Evolutionary conservation across 306 rosid species (phyloP), one percentile per base, ranked within the genome.

Genomic region (Sindora glabra): DNA sequence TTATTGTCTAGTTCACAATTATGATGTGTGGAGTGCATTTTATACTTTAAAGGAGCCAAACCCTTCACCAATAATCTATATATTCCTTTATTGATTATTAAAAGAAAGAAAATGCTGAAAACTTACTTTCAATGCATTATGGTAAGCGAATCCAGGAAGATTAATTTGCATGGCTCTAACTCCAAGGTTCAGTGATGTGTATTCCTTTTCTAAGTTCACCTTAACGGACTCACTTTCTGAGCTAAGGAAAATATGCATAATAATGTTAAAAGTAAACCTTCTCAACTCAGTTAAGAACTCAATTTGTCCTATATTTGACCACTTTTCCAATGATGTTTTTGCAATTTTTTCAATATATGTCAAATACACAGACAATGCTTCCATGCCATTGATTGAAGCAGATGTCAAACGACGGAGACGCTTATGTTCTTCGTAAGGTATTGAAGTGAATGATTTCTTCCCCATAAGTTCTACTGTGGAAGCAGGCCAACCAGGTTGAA

Each of bases 121-220:
- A 22, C 29, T 57, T 60, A 83, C 98, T 92, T 85, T 85, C 41
- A 77, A 75, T 10, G 98, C 95, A 25, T 66, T 91, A 62, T 85
- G 68, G 66, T 83, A 91, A 4, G 96, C 96, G 23, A 91, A 91
- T 55, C 98, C 98, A 3, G 98, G 98, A 71, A 91, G 12, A 50
- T 88, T 83, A 21, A 91, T 83, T 2, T 79, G 62, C 98, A 91
- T 83, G 57, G 98, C 89, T 70, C 98, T 81, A 37, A 91, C 80
- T 40, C 96, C 98, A 48, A 75, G 24, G 24, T 91, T 91, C 56
- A 91, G 92, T 6, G 51, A 12, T 1, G 90, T 91, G 23, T 88
- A 91, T 41, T 88, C 90, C 72, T 63, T 85, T 70, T 91, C 98
- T 67, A 91, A 47, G 45, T 80, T 84, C 22, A 75, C 89, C 95